These are phyloP conservation scores for Flammula alnicola DNA, from an alignment of 1,284 basidiomycete genomes.

Conservation along the genomic window DNA sequence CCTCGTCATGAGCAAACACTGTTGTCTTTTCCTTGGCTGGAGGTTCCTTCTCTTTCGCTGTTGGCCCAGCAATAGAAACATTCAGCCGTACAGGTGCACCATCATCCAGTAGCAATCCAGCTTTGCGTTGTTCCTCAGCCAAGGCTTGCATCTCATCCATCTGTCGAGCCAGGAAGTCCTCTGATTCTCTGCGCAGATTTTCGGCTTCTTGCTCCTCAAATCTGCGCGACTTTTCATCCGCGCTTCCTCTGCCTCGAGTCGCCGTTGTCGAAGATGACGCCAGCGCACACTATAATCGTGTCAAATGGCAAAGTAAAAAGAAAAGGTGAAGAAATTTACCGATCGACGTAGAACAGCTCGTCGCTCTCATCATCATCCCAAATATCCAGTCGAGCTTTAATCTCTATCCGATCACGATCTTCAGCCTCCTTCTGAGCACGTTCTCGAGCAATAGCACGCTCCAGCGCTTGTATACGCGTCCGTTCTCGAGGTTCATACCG, in stretches of 20 bases:
- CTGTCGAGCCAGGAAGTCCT: constrained; percentile 85
- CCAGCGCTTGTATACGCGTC: constrained; percentile 72
- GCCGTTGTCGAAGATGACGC: constrained; percentile 70
- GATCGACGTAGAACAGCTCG: constrained; percentile 85
- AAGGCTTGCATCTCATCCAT: constrained; percentile 91
- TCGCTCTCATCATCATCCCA: constrained; percentile 94
- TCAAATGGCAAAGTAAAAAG: background rate
- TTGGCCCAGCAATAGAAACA: constrained; percentile 62
- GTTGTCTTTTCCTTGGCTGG: constrained; percentile 56
- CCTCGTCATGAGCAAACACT: constrained; percentile 77
- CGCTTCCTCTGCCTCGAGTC: constrained; percentile 74
- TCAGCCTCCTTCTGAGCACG: constrained; percentile 75
- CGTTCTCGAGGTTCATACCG: constrained; percentile 83
- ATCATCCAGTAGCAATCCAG: constrained; percentile 88
- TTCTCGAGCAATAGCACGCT: constrained; percentile 75
- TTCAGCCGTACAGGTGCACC: constrained; percentile 86
- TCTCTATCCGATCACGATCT: constrained; percentile 72
- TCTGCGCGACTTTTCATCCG: constrained; percentile 80
- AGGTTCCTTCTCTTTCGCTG: constrained; percentile 49
- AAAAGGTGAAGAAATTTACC: constrained; percentile 47
- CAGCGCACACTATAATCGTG: constrained; percentile 61
- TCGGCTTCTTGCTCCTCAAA: constrained; percentile 85
- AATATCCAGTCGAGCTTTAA: constrained; percentile 72
- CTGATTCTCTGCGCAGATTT: constrained; percentile 83
- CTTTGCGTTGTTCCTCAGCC: constrained; percentile 85